Percentiles rank a stretch among this genome's conserved stretches.
phyloP scores from a whole-genome alignment of 2,329 filamentous ascomycete species.

The Neurospora sp. region DNA sequence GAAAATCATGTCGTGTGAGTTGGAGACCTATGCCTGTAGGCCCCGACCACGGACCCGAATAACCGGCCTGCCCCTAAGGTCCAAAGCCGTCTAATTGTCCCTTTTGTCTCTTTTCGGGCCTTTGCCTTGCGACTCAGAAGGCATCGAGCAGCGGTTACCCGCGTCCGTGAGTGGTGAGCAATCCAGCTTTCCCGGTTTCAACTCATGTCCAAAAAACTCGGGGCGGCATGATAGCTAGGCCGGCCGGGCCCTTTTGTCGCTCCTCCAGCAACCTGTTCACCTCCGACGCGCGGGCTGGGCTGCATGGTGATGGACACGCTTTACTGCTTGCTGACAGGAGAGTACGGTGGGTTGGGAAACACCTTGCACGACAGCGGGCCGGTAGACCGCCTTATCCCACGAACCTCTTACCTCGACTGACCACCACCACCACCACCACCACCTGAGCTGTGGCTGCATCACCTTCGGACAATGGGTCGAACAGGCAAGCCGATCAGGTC shows the following conservation, averaged over 20 bases:
- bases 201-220: background rate
- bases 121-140: background rate
- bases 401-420: background rate
- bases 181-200: background rate
- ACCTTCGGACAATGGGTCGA: conserved; percentile 1
- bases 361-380: conserved; percentile 14
- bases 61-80: background rate
- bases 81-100: background rate
- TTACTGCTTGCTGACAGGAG: background rate
- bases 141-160: background rate
- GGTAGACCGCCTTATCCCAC: conserved; percentile 11
- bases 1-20: background rate
- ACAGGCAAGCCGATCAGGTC: background rate
- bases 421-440: background rate
- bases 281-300: background rate
- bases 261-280: background rate
- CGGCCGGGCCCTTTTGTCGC: background rate
- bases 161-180: background rate
- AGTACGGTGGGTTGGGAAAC: background rate
- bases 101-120: background rate
- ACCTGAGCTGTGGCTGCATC: conserved; percentile 2
- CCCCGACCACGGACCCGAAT: background rate
- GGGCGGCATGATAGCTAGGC: background rate
- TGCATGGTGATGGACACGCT: background rate
- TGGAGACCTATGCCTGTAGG: background rate